A percentile compares a stretch with the other conserved stretches of the same genome.
These are phyloP conservation scores for Viridothelium virens DNA, from an alignment of 495 filamentous ascomycete genomes.

Conservation along the genomic window DNA sequence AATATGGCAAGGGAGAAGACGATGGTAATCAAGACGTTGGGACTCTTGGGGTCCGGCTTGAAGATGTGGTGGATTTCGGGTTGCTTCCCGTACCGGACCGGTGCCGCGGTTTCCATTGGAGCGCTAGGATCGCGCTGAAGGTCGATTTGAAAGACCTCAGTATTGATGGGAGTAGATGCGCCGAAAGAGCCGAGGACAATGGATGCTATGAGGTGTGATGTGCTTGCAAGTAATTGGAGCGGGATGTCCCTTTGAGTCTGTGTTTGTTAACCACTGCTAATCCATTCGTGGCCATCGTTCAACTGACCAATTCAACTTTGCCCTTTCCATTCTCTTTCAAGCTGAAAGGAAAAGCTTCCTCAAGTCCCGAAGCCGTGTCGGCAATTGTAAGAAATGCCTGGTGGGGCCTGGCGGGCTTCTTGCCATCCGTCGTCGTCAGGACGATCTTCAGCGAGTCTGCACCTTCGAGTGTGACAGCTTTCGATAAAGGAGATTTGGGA, in stretches of 20 bases:
- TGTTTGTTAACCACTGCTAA: conserved; percentile 14
- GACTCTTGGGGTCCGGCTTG: conserved; percentile 66
- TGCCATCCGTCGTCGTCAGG: conserved; percentile 71
- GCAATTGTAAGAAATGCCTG: conserved; percentile 83
- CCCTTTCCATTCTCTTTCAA: conserved; percentile 85
- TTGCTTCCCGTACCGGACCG: conserved; percentile 69
- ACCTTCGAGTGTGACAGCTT: conserved; percentile 55
- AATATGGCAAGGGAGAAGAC: conserved; percentile 66
- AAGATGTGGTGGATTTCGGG: conserved; percentile 90
- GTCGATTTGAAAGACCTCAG: conserved; percentile 58
- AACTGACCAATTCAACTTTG: conserved; percentile 68
- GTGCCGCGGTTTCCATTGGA: conserved; percentile 51
- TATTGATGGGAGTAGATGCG: conserved; percentile 54
- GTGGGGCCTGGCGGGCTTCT: conserved; percentile 73
- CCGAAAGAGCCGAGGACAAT: conserved; percentile 86
- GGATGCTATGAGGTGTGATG: conserved; percentile 61
- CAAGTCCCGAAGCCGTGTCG: conserved; percentile 65
- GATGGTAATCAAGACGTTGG: conserved; percentile 72
- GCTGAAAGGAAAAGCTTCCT: conserved; percentile 79
- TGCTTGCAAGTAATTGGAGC: conserved; percentile 62
- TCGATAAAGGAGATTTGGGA: conserved; percentile 53
- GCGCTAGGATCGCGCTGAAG: conserved; percentile 53
- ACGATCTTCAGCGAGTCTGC: conserved; percentile 73
- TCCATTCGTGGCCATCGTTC: neutral
- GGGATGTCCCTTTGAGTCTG: conserved; percentile 89